Percentiles rank a stretch among this genome's conserved stretches.
Evolutionary conservation across 2,329 filamentous ascomycete genomes (phyloP).

Genomic region (Arthrinium phaeospermum): DNA sequence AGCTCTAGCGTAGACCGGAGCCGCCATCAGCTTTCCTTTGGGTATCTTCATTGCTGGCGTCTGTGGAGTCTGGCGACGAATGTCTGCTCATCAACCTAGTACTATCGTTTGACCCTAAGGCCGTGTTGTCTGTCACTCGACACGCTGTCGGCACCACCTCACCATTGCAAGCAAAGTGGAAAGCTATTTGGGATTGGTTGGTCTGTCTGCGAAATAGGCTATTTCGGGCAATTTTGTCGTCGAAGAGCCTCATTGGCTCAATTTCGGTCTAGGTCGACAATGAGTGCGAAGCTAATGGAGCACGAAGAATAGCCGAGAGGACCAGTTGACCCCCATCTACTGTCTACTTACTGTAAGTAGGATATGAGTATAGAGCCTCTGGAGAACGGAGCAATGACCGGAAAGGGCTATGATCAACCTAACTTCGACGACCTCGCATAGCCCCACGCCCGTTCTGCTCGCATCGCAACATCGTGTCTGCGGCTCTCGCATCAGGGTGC

Average conservation of each 20-base stretch:
- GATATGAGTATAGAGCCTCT: neutral
- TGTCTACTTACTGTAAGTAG: neutral
- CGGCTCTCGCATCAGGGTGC: neutral
- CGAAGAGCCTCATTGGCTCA: neutral
- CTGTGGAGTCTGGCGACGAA: neutral
- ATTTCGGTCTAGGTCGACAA: neutral
- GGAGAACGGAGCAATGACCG: neutral
- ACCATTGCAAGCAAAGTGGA: neutral
- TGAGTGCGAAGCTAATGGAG: neutral
- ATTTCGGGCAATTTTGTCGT: neutral
- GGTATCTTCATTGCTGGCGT: neutral
- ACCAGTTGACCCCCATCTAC: neutral
- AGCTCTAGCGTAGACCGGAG: neutral
- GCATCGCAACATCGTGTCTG: neutral
- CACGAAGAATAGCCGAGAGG: neutral
- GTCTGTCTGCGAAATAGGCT: neutral
- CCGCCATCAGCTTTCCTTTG: neutral
- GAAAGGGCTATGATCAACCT: conserved; percentile 3
- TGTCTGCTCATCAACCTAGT: neutral
- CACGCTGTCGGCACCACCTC: neutral
- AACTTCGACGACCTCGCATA: neutral
- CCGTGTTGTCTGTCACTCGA: neutral
- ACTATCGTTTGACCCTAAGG: neutral
- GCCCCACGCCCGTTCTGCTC: neutral
- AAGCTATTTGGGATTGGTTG: neutral